phyloP scores from a whole-genome alignment of 73 alveolate genomes.

The Symbiodinium natans region DNA sequence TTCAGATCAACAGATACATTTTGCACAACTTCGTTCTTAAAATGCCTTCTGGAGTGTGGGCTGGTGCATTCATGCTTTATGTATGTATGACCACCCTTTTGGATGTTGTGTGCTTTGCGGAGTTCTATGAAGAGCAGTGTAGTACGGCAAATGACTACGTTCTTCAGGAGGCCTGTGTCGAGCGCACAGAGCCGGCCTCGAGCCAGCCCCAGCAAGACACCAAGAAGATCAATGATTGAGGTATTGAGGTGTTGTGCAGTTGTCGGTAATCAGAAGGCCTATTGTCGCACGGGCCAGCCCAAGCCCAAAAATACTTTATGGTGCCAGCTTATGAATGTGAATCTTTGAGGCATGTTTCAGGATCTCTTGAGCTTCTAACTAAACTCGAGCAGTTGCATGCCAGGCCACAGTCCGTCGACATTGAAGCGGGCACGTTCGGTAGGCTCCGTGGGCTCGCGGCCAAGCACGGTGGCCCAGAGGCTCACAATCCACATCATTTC shows the following conservation, averaged over 20 bases:
- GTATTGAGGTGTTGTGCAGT: too few relatives aligned
- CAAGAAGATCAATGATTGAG: too few relatives aligned
- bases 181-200: background rate
- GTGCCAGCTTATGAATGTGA: background rate
- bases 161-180: background rate
- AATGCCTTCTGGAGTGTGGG: background rate
- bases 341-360: background rate
- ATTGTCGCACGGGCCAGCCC: too few relatives aligned
- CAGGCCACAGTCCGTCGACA: background rate
- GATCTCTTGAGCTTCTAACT: background rate
- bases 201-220: background rate
- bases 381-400: background rate
- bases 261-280: too few relatives aligned
- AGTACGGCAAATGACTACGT: too few relatives aligned
- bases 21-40: background rate
- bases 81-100: too few relatives aligned
- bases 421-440: background rate
- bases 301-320: too few relatives aligned
- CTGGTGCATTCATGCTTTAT: too few relatives aligned
- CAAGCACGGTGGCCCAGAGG: background rate
- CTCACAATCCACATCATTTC: too few relatives aligned
- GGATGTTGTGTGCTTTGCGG: too few relatives aligned
- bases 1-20: background rate
- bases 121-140: too few relatives aligned
- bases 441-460: constrained; percentile 15